Conservation (phyloP, 2,329 filamentous ascomycete genomes). For the Coniella lustricola region DNA sequence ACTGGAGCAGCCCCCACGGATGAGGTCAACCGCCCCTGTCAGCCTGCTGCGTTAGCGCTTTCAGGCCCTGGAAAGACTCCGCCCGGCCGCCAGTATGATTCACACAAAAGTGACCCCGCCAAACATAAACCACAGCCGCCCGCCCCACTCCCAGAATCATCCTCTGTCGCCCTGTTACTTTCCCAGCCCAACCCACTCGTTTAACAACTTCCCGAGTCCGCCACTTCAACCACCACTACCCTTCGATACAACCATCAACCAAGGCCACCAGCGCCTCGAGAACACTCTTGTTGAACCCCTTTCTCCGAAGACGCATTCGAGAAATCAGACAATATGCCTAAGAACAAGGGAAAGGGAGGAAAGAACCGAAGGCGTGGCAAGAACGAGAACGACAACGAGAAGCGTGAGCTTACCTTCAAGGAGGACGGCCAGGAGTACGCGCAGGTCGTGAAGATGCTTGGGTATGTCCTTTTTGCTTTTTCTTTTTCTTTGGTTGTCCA, state of each 20-base stretch:
- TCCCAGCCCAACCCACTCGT: not conserved
- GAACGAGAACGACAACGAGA: slow-evolving; percentile 77
- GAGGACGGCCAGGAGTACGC: slow-evolving; percentile 66
- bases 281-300: not conserved
- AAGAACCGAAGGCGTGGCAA: slow-evolving; percentile 39
- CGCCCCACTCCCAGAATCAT: slow-evolving; percentile 5
- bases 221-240: not conserved
- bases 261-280: too few relatives aligned
- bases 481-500: not conserved
- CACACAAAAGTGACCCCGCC: slow-evolving; percentile 16
- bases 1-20: too few relatives aligned
- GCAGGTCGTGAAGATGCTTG: slow-evolving; percentile 88
- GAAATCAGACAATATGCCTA: slow-evolving; percentile 9
- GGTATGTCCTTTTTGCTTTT: slow-evolving; percentile 26
- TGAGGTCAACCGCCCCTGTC: too few relatives aligned
- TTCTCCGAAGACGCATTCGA: not conserved
- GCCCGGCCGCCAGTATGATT: not conserved
- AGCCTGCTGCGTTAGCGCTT: too few relatives aligned
- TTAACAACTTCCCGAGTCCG: not conserved
- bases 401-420: slow-evolving; percentile 75
- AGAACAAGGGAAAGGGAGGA: slow-evolving; percentile 19
- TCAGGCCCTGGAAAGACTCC: too few relatives aligned
- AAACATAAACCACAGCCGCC: slow-evolving; percentile 6
- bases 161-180: not conserved
- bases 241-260: not conserved